phyloP scores from a whole-genome alignment of 2,329 filamentous ascomycete genomes.

The Aspergillus phoenicis region DNA sequence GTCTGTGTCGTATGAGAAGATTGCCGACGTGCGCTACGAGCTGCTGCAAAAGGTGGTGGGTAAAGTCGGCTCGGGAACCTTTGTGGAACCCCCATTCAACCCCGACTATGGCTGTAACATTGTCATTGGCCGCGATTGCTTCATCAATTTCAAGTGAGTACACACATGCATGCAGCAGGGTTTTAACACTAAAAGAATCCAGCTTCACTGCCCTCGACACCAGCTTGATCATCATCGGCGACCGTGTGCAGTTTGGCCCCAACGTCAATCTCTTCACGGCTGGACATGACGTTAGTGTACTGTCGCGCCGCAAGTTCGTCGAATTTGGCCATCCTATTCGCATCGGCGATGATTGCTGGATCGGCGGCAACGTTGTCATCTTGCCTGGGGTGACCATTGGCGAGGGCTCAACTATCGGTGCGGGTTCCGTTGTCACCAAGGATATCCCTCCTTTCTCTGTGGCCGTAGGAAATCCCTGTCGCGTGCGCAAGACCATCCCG shows the following conservation, averaged over 20 bases:
- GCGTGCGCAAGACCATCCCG: conserved; percentile 28
- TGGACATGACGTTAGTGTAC: conserved; percentile 55
- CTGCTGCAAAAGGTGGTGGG: conserved; percentile 33
- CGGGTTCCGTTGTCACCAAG: conserved; percentile 45
- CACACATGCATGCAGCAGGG: background rate
- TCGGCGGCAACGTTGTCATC: conserved; percentile 52
- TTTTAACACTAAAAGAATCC: background rate
- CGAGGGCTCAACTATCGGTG: conserved; percentile 45
- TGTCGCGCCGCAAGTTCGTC: conserved; percentile 51
- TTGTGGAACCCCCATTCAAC: conserved; percentile 35
- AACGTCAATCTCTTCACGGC: conserved; percentile 57
- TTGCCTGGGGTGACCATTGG: conserved; percentile 49
- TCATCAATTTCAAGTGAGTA: conserved; percentile 38
- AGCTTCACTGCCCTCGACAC: conserved; percentile 62
- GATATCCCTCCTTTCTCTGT: conserved; percentile 37
- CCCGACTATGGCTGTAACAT: conserved; percentile 40
- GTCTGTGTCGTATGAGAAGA: conserved; percentile 30
- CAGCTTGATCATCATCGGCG: conserved; percentile 56
- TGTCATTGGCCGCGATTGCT: conserved; percentile 33
- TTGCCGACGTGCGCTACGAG: conserved; percentile 28
- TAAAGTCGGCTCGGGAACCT: conserved; percentile 31
- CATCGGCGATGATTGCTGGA: conserved; percentile 55
- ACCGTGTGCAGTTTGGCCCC: conserved; percentile 57
- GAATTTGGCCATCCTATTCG: conserved; percentile 54
- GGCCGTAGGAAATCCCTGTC: conserved; percentile 31